phyloP scores from a whole-genome alignment of 1,139 yeast genomes.

The Blastobotrys arbuscula region DNA sequence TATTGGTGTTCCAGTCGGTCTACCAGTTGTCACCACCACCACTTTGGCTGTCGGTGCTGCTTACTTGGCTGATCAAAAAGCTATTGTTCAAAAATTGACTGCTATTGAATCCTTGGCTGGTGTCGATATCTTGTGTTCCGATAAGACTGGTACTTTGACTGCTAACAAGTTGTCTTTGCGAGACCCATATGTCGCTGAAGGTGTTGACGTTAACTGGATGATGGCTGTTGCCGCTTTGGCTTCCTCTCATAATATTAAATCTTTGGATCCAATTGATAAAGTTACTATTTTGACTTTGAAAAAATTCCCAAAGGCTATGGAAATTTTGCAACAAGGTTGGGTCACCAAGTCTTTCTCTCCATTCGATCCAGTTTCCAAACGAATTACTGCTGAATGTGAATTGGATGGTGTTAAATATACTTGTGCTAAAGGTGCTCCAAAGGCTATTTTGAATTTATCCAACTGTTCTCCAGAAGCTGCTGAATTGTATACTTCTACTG shows the following conservation, averaged over 20 bases:
- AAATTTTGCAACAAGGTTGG: constrained; percentile 85
- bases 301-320: constrained; percentile 78
- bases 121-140: constrained; percentile 98
- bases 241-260: constrained; percentile 67
- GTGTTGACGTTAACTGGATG: constrained; percentile 62
- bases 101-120: constrained; percentile 99
- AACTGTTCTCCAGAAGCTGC: constrained; percentile 94
- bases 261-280: constrained; percentile 65
- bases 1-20: constrained; percentile 98
- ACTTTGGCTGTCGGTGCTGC: constrained; percentile 99
- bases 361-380: constrained; percentile 96
- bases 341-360: constrained; percentile 95
- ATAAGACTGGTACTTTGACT: constrained; percentile 96
- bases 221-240: constrained; percentile 70
- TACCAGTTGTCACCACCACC: constrained; percentile 98
- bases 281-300: constrained; percentile 47
- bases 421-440: constrained; percentile 98
- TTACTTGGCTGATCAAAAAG: constrained; percentile 96
- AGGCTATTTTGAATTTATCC: constrained; percentile 95
- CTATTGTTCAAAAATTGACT: constrained; percentile 95
- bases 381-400: constrained; percentile 91
- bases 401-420: constrained; percentile 95
- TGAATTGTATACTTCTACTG: constrained; percentile 93
- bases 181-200: constrained; percentile 59
- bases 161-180: constrained; percentile 73